These are phyloP conservation scores for Saccharomycopsis selenospora DNA, from an alignment of 805 yeast genomes.

Conservation along the genomic window DNA sequence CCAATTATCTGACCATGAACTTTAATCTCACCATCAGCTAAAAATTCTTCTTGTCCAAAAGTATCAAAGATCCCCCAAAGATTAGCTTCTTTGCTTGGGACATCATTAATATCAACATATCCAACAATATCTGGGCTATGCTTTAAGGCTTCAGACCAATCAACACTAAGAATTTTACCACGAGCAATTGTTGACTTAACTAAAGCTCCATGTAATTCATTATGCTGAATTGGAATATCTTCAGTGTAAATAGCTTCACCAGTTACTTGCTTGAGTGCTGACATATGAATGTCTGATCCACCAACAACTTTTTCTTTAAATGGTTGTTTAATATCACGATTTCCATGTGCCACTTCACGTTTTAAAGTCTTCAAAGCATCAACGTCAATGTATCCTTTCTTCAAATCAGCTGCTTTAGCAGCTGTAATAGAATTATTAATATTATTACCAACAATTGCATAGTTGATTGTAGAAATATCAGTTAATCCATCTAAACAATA, in stretches of 20 bases:
- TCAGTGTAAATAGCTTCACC: conserved; percentile 42
- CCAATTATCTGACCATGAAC: conserved; percentile 40
- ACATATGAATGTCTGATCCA: conserved; percentile 36
- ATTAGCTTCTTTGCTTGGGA: conserved; percentile 32
- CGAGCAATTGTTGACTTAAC: conserved; percentile 37
- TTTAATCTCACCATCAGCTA: conserved; percentile 36
- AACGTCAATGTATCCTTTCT: conserved; percentile 25
- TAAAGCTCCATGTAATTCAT: conserved; percentile 38
- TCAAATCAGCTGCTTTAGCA: conserved; percentile 13
- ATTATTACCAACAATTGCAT: no score
- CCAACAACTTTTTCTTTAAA: conserved; percentile 34
- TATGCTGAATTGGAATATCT: conserved; percentile 36
- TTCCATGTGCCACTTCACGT: conserved; percentile 32
- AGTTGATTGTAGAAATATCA: not conserved
- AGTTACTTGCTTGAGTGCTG: conserved; percentile 40
- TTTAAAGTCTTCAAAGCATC: conserved; percentile 32
- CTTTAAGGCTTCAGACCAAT: conserved; percentile 32
- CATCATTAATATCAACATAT: conserved; percentile 34
- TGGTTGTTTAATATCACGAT: conserved; percentile 34
- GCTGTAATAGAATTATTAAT: not conserved
- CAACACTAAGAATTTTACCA: conserved; percentile 37
- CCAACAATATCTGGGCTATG: conserved; percentile 37
- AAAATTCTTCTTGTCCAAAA: conserved; percentile 38
- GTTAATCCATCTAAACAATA: conserved; percentile 24
- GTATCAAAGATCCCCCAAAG: conserved; percentile 36